Percentiles rank a stretch among this genome's conserved stretches.
These are phyloP conservation scores for Starmerella khaoyaiensis DNA, from an alignment of 805 yeast genomes.

Conservation along the genomic window DNA sequence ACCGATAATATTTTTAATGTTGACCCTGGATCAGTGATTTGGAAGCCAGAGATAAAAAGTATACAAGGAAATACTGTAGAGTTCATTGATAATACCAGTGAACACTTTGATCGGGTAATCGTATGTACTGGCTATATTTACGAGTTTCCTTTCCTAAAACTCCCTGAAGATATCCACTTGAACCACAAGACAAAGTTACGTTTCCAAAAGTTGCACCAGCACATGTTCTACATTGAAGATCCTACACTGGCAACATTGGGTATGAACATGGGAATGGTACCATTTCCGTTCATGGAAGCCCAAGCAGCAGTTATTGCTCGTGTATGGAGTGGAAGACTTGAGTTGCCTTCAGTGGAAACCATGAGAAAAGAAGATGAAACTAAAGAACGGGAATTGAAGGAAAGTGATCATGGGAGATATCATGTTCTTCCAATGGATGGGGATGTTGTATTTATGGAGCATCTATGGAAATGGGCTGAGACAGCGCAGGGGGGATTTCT, in stretches of 20 bases:
- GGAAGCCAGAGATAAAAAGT: constrained; percentile 20
- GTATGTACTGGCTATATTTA: constrained; percentile 68
- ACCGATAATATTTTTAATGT: constrained; percentile 29
- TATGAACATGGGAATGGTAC: constrained; percentile 28
- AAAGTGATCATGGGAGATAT: constrained; percentile 35
- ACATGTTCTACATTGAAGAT: constrained; percentile 42
- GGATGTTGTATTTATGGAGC: constrained; percentile 46
- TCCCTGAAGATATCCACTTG: constrained; percentile 2
- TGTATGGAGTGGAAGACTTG: constrained; percentile 44
- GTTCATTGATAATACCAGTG: constrained; percentile 38
- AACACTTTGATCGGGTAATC: constrained; percentile 43
- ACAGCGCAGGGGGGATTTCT: constrained; percentile 29
- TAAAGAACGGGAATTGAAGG: constrained; percentile 32
- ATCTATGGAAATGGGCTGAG: constrained; percentile 29
- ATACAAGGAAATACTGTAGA: constrained; percentile 32
- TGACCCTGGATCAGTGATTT: constrained; percentile 28
- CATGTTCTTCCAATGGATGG: constrained; percentile 43
- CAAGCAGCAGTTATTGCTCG: constrained; percentile 57
- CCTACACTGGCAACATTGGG: constrained; percentile 55
- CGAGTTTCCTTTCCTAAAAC: constrained; percentile 44
- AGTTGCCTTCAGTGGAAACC: constrained; percentile 35
- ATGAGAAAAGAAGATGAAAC: constrained; percentile 33
- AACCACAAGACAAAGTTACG: constrained; percentile 33
- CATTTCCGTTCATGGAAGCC: constrained; percentile 32
- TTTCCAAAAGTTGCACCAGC: constrained; percentile 45